These are phyloP conservation scores for Daldinia eschscholtzii DNA, from an alignment of 2,329 filamentous ascomycete species.

Conservation along the genomic window DNA sequence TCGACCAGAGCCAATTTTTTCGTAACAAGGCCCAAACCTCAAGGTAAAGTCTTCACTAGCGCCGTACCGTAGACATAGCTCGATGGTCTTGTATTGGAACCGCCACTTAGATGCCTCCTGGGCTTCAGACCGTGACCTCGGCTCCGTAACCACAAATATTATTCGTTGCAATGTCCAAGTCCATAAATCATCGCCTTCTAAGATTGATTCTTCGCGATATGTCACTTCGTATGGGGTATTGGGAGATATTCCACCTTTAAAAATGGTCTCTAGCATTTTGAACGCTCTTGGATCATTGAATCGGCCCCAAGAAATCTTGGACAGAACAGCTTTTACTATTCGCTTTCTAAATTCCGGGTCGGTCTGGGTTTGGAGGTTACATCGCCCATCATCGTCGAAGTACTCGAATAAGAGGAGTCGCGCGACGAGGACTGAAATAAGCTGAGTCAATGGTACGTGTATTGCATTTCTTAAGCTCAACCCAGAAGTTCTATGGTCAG, in stretches of 20 bases:
- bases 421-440: background rate
- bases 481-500: background rate
- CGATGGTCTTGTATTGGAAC: background rate
- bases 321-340: background rate
- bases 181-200: background rate
- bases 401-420: background rate
- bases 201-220: background rate
- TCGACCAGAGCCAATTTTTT: slow-evolving; percentile 7
- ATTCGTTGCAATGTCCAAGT: background rate
- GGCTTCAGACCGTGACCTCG: background rate
- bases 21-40: slow-evolving; percentile 23
- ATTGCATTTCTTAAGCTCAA: background rate
- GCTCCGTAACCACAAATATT: background rate
- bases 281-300: background rate
- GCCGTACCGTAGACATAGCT: background rate
- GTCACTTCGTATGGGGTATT: background rate
- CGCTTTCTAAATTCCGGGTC: background rate
- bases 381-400: background rate
- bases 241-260: background rate
- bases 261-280: background rate
- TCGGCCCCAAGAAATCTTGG: background rate
- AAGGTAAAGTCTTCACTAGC: background rate
- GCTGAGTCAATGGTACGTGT: background rate
- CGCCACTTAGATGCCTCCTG: background rate
- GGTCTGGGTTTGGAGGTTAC: background rate